Evolutionary conservation across 768 basidiomycete genomes (phyloP).

Genomic region (Zangia roseola): DNA sequence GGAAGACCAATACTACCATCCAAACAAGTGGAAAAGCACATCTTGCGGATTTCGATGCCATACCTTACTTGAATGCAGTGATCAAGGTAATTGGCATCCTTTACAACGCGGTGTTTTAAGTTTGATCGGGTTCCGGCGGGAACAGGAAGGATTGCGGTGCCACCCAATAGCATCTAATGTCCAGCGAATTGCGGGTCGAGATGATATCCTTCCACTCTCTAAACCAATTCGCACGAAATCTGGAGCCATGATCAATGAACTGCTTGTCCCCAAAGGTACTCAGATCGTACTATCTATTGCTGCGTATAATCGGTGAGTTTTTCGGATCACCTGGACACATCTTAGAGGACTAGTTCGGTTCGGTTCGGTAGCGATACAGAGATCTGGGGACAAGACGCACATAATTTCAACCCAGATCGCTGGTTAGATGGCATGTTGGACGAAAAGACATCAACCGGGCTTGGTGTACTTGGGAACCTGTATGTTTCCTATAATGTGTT

Average conservation of each 20-base stretch:
- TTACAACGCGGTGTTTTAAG: too few species aligned
- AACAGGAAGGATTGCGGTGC: constrained; percentile 47
- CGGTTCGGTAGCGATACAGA: constrained; percentile 10
- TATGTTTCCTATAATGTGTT: background rate
- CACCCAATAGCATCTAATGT: constrained; percentile 49
- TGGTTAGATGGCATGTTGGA: constrained; percentile 2
- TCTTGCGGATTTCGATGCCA: constrained; percentile 44
- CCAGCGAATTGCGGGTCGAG: constrained; percentile 46
- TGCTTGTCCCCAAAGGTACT: constrained; percentile 50
- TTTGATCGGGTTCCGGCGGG: too few species aligned
- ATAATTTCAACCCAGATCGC: constrained; percentile 18
- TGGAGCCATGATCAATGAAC: constrained; percentile 40
- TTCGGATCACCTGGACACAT: background rate
- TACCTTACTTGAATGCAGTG: constrained; percentile 44
- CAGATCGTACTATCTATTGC: constrained; percentile 49
- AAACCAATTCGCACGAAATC: constrained; percentile 45
- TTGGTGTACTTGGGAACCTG: constrained; percentile 18
- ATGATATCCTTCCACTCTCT: constrained; percentile 61
- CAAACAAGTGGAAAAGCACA: constrained; percentile 1
- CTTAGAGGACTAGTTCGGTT: background rate
- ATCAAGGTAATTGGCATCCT: constrained; percentile 25
- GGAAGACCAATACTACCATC: background rate
- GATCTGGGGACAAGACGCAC: constrained; percentile 28
- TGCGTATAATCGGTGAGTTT: constrained; percentile 53
- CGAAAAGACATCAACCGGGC: constrained; percentile 4